Evolutionary conservation across 129 eudicot genomes (phyloP).

Genomic region (Flaveria brownii): DNA sequence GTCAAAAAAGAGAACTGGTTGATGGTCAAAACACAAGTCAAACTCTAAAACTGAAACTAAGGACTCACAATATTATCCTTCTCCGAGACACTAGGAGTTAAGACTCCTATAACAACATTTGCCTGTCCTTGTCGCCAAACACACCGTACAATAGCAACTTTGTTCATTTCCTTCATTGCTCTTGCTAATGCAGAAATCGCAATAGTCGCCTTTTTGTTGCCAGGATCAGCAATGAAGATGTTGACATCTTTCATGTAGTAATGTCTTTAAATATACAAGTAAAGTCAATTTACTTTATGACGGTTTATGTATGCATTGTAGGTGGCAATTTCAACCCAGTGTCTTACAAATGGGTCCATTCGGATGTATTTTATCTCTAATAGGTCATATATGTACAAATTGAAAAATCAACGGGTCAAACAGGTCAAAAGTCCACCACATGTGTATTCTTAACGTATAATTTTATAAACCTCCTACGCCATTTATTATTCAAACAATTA

Average conservation of each 20-base stretch:
- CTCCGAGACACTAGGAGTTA: constrained; percentile 79
- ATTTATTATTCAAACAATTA: background rate
- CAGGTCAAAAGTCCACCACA: background rate
- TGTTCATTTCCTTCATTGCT: constrained; percentile 93
- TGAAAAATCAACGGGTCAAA: background rate
- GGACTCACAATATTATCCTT: constrained; percentile 71
- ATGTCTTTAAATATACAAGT: constrained; percentile 47
- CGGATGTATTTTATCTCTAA: background rate
- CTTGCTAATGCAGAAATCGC: constrained; percentile 94
- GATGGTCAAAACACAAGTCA: background rate
- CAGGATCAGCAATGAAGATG: constrained; percentile 86
- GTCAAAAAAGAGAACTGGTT: background rate
- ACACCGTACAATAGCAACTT: constrained; percentile 90
- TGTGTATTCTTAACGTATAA: background rate
- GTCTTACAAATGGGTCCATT: constrained; percentile 11
- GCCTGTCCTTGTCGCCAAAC: constrained; percentile 97
- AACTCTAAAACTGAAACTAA: background rate
- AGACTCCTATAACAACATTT: constrained; percentile 77
- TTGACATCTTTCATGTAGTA: constrained; percentile 94
- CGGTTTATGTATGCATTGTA: background rate
- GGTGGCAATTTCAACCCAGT: background rate
- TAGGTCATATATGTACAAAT: background rate
- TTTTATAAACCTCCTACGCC: background rate
- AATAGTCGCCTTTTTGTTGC: constrained; percentile 63
- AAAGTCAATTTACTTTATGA: constrained; percentile 1